Conservation (phyloP, 805 yeast species). For the Blastobotrys attinorum region DNA sequence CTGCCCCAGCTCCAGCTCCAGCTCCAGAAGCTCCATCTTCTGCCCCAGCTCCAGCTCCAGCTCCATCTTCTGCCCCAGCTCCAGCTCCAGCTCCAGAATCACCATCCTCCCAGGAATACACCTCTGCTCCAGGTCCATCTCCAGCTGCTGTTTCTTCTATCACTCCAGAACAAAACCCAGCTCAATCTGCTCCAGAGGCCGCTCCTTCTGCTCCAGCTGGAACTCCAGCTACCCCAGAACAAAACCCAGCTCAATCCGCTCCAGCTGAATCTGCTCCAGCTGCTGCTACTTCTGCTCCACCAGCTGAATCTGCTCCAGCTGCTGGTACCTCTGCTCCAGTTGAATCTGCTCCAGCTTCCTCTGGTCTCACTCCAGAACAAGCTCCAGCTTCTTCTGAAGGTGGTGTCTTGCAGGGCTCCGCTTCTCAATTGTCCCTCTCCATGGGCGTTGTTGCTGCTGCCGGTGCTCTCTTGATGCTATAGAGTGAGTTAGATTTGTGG, state of each 20-base stretch:
- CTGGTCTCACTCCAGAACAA: constrained; percentile 1
- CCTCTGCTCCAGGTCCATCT: neutral
- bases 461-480: constrained; percentile 23
- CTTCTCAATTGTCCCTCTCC: too few species aligned
- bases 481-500: too few species aligned
- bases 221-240: neutral
- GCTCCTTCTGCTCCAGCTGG: constrained; percentile 4
- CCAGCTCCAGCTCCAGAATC: too few species aligned
- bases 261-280: neutral
- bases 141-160: neutral
- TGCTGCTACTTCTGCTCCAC: neutral
- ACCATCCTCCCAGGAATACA: too few species aligned
- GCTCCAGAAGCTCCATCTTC: neutral
- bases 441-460: constrained; percentile 21
- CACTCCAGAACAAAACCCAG: too few species aligned
- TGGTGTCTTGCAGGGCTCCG: constrained; percentile 5
- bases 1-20: neutral
- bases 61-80: too few species aligned
- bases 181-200: neutral
- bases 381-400: neutral
- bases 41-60: neutral
- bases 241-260: neutral
- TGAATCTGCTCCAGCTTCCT: neutral
- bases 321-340: constrained; percentile 1
- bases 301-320: constrained; percentile 5